Evolutionary conservation across 106 monocot genomes (phyloP), one percentile per base, ranked within the genome.

Genomic region (Acorus calamus): DNA sequence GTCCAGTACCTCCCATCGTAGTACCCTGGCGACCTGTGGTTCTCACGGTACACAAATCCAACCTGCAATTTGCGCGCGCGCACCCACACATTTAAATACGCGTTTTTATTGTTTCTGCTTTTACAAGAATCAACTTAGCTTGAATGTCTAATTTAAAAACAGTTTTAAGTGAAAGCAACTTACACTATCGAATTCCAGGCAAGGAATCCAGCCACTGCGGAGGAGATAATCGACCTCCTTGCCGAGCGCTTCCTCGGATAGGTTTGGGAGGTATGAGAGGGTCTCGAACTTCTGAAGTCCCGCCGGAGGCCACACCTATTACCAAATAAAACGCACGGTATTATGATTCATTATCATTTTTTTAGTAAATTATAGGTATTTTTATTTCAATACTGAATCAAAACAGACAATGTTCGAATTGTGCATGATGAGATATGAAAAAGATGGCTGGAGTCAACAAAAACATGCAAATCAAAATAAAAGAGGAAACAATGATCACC

Each of bases 1-100:
- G 74, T 74, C 74, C 74, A 74, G 68, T 74, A 74, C 6, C 74
- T 52, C 47, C 74, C 74, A 52, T 74, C 74, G 55, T 74, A 68
- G 67, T 74, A 74, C 46, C 74, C 74, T 4, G 74, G 74, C 46
- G 68, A 61, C 0, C 4, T n/a, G 74, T 62, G 0, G 67, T 74
- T 0, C 61, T 68, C 51, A 11, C 74, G 74, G 67, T 2, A 55
- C 14, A 74, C 52, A 49, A 68, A 74, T n/a, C 74, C 74, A 8
- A 55, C 68, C 74, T 74, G 68, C 53, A 3, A 11, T 45, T 9
- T 8, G 6, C 9, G 44, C 46, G 11, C 51, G 51, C 51, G 9
- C 9, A 51, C 51, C 51, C 51, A 51, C 28, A 28, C 28, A 28
- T 28, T 28, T 1, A 28, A 28, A 28, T 28, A 28, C 28, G 28